Base-by-base conservation (phyloP, 2,329 filamentous ascomycete genomes). In the Pleurostoma richardsiae region DNA sequence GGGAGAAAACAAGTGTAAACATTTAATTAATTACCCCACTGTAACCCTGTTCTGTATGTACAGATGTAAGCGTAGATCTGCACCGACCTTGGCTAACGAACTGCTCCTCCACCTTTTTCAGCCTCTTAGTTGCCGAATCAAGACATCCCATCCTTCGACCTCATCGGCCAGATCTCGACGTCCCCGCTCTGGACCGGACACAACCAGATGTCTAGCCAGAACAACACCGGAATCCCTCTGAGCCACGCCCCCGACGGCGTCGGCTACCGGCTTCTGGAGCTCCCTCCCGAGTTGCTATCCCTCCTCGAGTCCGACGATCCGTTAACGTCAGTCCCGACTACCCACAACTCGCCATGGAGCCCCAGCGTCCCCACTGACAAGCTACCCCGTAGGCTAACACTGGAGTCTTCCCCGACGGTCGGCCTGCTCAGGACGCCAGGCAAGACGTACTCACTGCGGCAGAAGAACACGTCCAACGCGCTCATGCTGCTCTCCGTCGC, bases 391-490 rank as follows among this genome's bases (percentile, higher is more conserved):
- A 80, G 75, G 4, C 63, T 78, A 44, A 73, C 64, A 11, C 64
- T 79, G 41, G 70, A 74, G 52, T 71, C 73, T 10, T 76, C 76
- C 26, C 66, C 73, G 27, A 64, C 70, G n/a, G 69, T 70, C 10
- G 79, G 80, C 29, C 59, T 82, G 39, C 71, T 85, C 45, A 74
- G 67, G 54, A 72, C 73, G 1, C 72, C 71, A 4, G 62, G 67
- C 45, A 75, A 73, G 54, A 76, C 73, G 11, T 85, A 82, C 64
- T 71, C 72, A 5, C 70, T 85, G 41, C 78, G 77, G 30, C 82
- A 85, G 57, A 85, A 85, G 60, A 85, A 84, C 60, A 84, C 82
- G 0, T 85, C 82, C 41, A 85, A 85, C 58, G 76, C 77, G n/a
- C 69, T 85, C 41, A 76, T 84, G 55, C 60, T 85, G 3, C 66